Evolutionary conservation across 2,329 filamentous ascomycete species (phyloP).

Genomic region (Fusarium nematophilum): DNA sequence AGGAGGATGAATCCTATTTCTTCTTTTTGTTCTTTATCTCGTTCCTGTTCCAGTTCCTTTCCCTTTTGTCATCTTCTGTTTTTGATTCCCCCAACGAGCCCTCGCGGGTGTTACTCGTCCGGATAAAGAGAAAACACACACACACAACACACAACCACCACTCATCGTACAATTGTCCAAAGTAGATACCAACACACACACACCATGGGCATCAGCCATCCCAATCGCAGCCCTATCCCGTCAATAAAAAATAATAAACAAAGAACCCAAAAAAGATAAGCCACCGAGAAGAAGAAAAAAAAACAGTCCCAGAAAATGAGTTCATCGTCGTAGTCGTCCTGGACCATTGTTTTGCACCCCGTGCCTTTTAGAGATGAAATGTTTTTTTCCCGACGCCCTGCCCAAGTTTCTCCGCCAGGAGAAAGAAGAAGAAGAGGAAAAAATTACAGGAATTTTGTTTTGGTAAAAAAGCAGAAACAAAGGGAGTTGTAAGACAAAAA

Average conservation of each 20-base stretch:
- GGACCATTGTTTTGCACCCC: conserved; percentile 15
- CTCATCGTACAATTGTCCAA: conserved; percentile 28
- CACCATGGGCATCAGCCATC: conserved; percentile 6
- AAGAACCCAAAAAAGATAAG: conserved; percentile 17
- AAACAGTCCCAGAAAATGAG: conserved; percentile 5
- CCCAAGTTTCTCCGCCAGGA: conserved; percentile 14
- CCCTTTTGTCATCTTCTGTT: conserved; percentile 26
- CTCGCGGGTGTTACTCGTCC: conserved; percentile 28
- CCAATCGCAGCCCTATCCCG: background rate
- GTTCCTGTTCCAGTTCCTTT: conserved; percentile 29
- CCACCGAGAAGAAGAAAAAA: background rate
- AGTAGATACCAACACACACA: conserved; percentile 19
- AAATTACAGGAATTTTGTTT: conserved; percentile 9
- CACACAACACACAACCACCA: conserved; percentile 9
- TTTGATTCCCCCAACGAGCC: conserved; percentile 19
- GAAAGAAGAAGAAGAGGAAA: background rate
- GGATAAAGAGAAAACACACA: conserved; percentile 17
- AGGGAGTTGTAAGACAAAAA: conserved; percentile 11
- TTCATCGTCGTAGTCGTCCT: conserved; percentile 25
- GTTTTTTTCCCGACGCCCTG: conserved; percentile 26
- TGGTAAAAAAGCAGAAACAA: conserved; percentile 4
- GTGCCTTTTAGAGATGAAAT: conserved; percentile 7
- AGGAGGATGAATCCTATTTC: conserved; percentile 31
- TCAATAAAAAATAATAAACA: conserved; percentile 30
- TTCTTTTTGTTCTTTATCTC: conserved; percentile 31